These are phyloP conservation scores for Henckelia pumila DNA, from an alignment of 257 asterid genomes.

Conservation along the genomic window DNA sequence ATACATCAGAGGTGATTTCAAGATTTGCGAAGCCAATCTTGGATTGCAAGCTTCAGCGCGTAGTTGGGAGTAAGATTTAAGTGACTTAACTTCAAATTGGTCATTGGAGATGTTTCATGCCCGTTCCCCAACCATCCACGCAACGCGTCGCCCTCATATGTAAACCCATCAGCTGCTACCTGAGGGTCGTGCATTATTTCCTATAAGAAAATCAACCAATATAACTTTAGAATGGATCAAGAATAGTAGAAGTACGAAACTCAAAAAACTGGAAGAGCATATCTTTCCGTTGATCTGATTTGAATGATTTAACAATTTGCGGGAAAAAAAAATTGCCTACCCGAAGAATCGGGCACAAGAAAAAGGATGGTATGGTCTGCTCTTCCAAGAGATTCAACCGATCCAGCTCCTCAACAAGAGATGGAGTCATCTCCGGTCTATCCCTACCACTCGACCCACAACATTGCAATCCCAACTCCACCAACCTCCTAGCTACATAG, in stretches of 20 bases:
- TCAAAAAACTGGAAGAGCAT: neutral
- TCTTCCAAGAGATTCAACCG: conserved; percentile 62
- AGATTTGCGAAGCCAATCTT: conserved; percentile 68
- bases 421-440: conserved; percentile 55
- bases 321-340: conserved; percentile 32
- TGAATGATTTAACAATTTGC: neutral
- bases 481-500: conserved; percentile 62
- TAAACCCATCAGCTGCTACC: conserved; percentile 90
- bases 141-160: conserved; percentile 84
- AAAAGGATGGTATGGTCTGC: conserved; percentile 56
- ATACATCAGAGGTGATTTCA: conserved; percentile 6
- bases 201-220: conserved; percentile 36
- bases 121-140: conserved; percentile 69
- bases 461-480: conserved; percentile 67
- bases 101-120: conserved; percentile 84
- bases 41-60: conserved; percentile 57
- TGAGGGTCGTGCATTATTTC: conserved; percentile 92
- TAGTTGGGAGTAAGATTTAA: conserved; percentile 63
- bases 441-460: conserved; percentile 64
- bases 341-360: conserved; percentile 77
- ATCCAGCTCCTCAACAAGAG: conserved; percentile 60
- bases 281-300: neutral
- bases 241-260: neutral
- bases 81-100: conserved; percentile 58
- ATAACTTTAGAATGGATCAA: conserved; percentile 8